These are phyloP conservation scores for Colletotrichum sp. DNA, from an alignment of 2,329 filamentous ascomycete species.

Conservation along the genomic window DNA sequence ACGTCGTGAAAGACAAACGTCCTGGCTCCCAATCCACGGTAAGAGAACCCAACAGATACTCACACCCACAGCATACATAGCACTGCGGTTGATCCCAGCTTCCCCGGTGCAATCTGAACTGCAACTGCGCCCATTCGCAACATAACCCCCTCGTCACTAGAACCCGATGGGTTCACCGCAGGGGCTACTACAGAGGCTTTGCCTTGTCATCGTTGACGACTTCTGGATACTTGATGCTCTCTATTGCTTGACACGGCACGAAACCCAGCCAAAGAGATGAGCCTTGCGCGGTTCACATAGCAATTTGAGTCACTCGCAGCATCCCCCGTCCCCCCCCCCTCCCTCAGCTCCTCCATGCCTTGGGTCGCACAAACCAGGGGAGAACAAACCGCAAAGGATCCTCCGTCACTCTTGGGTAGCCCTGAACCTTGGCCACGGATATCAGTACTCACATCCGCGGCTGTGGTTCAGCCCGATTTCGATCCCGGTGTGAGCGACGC, in stretches of 20 bases:
- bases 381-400: neutral
- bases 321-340: neutral
- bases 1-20: neutral
- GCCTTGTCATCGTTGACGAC: neutral
- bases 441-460: constrained; percentile 14
- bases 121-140: neutral
- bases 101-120: neutral
- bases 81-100: neutral
- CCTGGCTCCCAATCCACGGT: neutral
- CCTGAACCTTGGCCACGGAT: neutral
- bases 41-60: neutral
- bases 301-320: neutral
- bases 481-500: neutral
- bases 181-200: neutral
- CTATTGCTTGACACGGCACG: neutral
- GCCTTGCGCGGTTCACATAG: neutral
- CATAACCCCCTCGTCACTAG: neutral
- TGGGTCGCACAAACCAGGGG: neutral
- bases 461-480: constrained; percentile 10
- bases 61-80: neutral
- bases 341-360: neutral
- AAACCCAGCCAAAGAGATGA: neutral
- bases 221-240: neutral
- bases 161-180: neutral
- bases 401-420: neutral